Percentiles rank a stretch among this genome's conserved stretches.
Conservation (phyloP, 78 protist species). For the Speleostelium caveatum region DNA sequence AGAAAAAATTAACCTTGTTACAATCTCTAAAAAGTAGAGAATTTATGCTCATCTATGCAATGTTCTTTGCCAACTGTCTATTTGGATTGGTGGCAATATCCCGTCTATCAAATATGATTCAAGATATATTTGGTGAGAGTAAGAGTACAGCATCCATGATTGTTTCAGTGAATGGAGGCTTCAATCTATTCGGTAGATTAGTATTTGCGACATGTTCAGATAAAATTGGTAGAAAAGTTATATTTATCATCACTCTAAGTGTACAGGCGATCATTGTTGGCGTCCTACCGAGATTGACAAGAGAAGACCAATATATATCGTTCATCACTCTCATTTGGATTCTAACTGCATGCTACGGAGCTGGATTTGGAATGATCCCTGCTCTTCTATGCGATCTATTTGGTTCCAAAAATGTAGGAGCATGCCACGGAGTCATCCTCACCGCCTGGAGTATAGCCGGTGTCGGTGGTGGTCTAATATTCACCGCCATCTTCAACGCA, state of each 20-base stretch:
- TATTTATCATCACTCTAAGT: slow-evolving; percentile 2
- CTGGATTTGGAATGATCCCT: slow-evolving; percentile 66
- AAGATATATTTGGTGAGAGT: slow-evolving; percentile 67
- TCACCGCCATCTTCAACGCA: slow-evolving; percentile 2
- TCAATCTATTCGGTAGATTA: slow-evolving; percentile 79
- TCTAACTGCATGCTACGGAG: slow-evolving; percentile 24
- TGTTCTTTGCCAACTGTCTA: slow-evolving; percentile 38
- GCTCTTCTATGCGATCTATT: slow-evolving; percentile 76
- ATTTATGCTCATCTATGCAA: slow-evolving; percentile 61
- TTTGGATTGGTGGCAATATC: slow-evolving; percentile 65
- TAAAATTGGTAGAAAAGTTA: slow-evolving; percentile 47
- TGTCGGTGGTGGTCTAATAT: slow-evolving; percentile 30
- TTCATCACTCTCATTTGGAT: slow-evolving; percentile 26
- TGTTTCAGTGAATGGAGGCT: slow-evolving; percentile 69
- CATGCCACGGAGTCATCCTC: slow-evolving; percentile 50
- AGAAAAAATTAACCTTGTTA: too few species aligned
- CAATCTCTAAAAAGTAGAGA: slow-evolving; percentile 23
- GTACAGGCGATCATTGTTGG: not conserved
- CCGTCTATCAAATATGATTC: slow-evolving; percentile 57
- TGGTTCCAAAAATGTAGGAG: slow-evolving; percentile 72
- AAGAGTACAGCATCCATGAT: slow-evolving; percentile 51
- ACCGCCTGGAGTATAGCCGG: slow-evolving; percentile 9
- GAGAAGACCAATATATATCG: not conserved
- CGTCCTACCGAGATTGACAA: not conserved
- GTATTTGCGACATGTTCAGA: slow-evolving; percentile 33